Evolutionary conservation across 331 rosid species (phyloP).

Genomic region (Acacia concinna): DNA sequence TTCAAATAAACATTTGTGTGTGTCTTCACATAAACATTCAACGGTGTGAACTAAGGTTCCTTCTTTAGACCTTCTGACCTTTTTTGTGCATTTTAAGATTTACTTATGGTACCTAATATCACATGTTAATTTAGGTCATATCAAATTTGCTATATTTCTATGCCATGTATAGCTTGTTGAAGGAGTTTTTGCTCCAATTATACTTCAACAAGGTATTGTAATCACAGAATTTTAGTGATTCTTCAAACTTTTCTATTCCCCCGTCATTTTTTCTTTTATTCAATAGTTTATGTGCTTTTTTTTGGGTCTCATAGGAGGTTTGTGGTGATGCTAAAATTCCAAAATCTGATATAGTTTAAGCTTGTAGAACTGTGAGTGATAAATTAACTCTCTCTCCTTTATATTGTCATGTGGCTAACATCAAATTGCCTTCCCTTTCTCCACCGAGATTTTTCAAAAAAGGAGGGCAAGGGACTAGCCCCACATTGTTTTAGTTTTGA

Average conservation of each 20-base stretch:
- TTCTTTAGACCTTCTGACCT: constrained; percentile 16
- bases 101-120: constrained; percentile 21
- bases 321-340: constrained; percentile 79
- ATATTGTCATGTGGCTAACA: constrained; percentile 27
- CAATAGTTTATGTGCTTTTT: neutral
- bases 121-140: constrained; percentile 57
- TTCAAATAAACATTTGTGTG: neutral
- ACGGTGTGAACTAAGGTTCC: too few species aligned
- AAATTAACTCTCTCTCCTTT: constrained; percentile 20
- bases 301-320: constrained; percentile 61
- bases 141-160: constrained; percentile 78
- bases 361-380: constrained; percentile 79
- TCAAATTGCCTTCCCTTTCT: constrained; percentile 9
- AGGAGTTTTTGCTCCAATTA: constrained; percentile 85
- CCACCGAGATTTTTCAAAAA: neutral
- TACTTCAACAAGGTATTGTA: constrained; percentile 86
- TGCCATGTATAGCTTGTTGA: constrained; percentile 79
- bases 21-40: too few species aligned
- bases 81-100: constrained; percentile 11
- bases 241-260: neutral
- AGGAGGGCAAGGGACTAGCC: neutral
- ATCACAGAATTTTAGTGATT: constrained; percentile 1
- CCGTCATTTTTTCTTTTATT: neutral
- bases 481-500: constrained; percentile 17
- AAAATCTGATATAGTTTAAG: constrained; percentile 90